Evolutionary conservation across 768 basidiomycete species (phyloP).

Genomic region (Pleurotus pulmonarius): DNA sequence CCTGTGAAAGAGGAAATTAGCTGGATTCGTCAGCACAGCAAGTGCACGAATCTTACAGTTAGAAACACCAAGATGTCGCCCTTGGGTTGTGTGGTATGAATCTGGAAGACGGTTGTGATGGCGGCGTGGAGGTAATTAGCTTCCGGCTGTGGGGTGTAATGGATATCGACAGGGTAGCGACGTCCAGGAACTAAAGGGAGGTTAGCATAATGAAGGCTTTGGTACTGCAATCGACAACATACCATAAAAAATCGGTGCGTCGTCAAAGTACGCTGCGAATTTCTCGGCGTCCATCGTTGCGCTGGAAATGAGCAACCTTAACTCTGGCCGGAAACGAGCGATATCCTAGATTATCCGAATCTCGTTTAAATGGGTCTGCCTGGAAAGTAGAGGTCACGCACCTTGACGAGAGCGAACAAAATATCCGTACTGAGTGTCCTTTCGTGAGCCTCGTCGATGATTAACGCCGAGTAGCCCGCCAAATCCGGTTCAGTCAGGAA

Average conservation of each 20-base stretch:
- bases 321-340: conserved; percentile 91
- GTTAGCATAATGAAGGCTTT: conserved; percentile 9
- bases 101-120: conserved; percentile 98
- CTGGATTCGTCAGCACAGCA: not conserved
- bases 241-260: conserved; percentile 94
- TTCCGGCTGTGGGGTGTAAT: conserved; percentile 98
- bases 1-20: conserved; percentile 39
- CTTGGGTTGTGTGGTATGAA: conserved; percentile 96
- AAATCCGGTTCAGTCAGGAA: conserved; percentile 97
- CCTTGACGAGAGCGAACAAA: conserved; percentile 97
- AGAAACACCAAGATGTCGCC: conserved; percentile 98
- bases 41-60: conserved; percentile 52
- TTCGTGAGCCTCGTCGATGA: conserved; percentile 99
- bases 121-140: conserved; percentile 98
- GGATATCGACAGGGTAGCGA: conserved; percentile 95
- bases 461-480: conserved; percentile 90
- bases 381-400: conserved; percentile 36
- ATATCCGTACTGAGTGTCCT: conserved; percentile 98
- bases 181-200: conserved; percentile 80
- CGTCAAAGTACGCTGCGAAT: conserved; percentile 96
- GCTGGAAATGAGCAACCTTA: conserved; percentile 89
- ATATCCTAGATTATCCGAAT: conserved; percentile 64
- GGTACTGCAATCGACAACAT: conserved; percentile 18
- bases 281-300: conserved; percentile 98
- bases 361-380: too few species aligned